phyloP scores from a whole-genome alignment of 768 basidiomycete genomes.

The Antrodiella citrinella region DNA sequence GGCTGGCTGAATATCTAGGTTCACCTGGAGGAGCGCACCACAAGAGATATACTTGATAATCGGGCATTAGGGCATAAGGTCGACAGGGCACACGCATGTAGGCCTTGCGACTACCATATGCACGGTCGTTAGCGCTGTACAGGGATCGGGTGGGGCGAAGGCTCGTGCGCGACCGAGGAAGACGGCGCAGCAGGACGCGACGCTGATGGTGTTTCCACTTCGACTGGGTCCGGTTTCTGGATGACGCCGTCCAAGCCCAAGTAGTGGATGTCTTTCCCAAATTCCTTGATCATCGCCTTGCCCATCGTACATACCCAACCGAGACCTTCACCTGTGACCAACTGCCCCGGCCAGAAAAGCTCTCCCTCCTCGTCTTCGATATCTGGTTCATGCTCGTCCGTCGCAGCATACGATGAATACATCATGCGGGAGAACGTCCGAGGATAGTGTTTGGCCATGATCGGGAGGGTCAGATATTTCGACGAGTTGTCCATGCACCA shows the following conservation, averaged over 20 bases:
- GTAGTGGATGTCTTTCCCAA: constrained; percentile 70
- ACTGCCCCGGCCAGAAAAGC: constrained; percentile 76
- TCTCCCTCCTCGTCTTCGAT: constrained; percentile 83
- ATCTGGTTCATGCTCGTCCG: constrained; percentile 74
- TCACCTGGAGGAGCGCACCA: background rate
- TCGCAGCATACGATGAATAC: constrained; percentile 47
- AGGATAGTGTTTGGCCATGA: constrained; percentile 65
- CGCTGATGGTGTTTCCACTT: background rate
- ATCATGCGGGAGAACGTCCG: constrained; percentile 70
- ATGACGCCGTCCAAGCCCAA: constrained; percentile 65
- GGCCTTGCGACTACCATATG: background rate
- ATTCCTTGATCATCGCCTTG: constrained; percentile 79
- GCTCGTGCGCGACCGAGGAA: too few species aligned
- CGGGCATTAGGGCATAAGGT: background rate
- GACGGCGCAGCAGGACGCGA: background rate
- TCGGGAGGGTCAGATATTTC: constrained; percentile 51
- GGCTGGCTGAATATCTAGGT: too few species aligned
- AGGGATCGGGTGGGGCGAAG: background rate
- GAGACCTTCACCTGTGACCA: constrained; percentile 65
- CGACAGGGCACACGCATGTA: background rate
- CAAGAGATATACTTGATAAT: background rate
- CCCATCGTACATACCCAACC: constrained; percentile 87
- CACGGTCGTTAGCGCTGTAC: background rate
- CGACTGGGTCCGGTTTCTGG: constrained; percentile 13
- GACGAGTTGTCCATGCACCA: constrained; percentile 8